Evolutionary conservation across 805 yeast genomes (phyloP), one percentile per base, ranked within the genome.

Genomic region (Starmerella tilneyi): DNA sequence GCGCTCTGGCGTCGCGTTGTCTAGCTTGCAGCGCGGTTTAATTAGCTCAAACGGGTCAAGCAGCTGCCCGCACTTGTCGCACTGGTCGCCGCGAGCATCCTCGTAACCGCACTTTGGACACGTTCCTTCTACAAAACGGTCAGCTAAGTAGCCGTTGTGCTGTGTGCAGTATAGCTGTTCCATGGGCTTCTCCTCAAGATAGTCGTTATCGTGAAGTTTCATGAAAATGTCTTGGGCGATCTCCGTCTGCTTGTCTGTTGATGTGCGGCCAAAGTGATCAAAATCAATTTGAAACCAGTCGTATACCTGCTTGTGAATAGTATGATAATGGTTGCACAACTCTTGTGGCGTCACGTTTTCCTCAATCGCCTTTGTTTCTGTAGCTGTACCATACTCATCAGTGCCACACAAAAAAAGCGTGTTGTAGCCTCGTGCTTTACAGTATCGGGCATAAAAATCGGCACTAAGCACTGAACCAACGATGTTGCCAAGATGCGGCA

Each of bases 21-120:
- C 98, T 50, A 92, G 67, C 67, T 92, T 89, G 76, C 99, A 92
- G 57, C 94, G 83, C 45, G 99, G 97, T 52, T 88, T 75, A 54
- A 89, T 79, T 63, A 92, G 75, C 66, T 92, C 97, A 59, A 86
- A 81, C 41, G 98, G 95, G 63, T 89, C 83, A 56, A 92, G 72
- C 53, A 92, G 71, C 49, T 69, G 67, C 54, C 98, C 99, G 72
- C 99, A 92, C 59, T 80, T 80, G 65, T 92, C 99, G 74, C 99
- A 92, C 71, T 92, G 99, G 65, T 92, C 99, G 57, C 99, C 99
- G 65, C 98, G 79, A 26, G 99, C 99, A 63, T 92, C 98, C 51
- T 83, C 94, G 62, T 86, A 92, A 36, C 71, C 75, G 71, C 99
- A 92, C 65, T 81, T 81, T 47, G 97, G 97, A 70, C 99, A 92